Evolutionary conservation across 2,329 filamentous ascomycete genomes (phyloP).

Genomic region (Clonostachys chloroleuca): DNA sequence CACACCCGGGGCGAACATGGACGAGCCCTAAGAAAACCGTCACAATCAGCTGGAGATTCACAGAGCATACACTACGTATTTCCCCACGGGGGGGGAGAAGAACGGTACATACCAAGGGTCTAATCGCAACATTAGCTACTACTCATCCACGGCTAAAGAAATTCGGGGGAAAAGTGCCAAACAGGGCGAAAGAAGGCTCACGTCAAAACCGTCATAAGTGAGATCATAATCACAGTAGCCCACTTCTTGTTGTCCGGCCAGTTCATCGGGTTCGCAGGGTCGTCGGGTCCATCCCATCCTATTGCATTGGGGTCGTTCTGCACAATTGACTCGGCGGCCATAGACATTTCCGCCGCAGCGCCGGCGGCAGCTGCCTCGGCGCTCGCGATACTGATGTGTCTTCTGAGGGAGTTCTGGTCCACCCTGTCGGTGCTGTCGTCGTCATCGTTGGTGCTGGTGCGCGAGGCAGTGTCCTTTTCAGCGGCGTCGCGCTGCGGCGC

Average conservation of each 20-base stretch:
- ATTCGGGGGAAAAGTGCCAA: conserved; percentile 32
- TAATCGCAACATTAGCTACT: too few relatives aligned
- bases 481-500: too few relatives aligned
- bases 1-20: conserved; percentile 66
- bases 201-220: conserved; percentile 31
- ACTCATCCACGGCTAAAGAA: conserved; percentile 27
- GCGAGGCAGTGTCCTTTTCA: too few relatives aligned
- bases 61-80: too few relatives aligned
- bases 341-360: not conserved
- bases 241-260: conserved; percentile 65
- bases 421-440: not conserved
- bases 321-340: too few relatives aligned
- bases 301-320: not conserved
- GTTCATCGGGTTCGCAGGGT: conserved; percentile 63
- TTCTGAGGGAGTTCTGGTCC: not conserved
- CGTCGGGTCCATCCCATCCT: conserved; percentile 64
- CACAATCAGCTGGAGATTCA: too few relatives aligned
- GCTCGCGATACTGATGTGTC: not conserved
- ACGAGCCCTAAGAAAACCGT: conserved; percentile 14
- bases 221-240: conserved; percentile 36
- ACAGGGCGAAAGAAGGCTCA: conserved; percentile 1
- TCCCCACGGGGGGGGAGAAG: too few relatives aligned
- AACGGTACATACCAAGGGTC: too few relatives aligned
- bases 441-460: too few relatives aligned
- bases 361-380: not conserved